These are phyloP conservation scores for Telfairia occidentalis DNA, from an alignment of 331 rosid species.

Conservation along the genomic window DNA sequence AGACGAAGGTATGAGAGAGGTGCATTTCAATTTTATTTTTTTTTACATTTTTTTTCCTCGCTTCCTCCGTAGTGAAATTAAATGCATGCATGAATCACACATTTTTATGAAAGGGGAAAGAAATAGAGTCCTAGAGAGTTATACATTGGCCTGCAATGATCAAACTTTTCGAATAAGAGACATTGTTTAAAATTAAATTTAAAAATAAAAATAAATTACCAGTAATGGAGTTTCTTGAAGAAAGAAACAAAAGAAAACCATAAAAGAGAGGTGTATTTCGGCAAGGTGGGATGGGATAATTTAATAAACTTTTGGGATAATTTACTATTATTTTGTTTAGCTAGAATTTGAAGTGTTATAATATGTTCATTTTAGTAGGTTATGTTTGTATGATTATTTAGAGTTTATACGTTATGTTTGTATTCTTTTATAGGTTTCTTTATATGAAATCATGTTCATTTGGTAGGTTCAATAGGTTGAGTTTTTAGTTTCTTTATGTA, in stretches of 20 bases:
- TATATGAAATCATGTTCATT: too few species aligned
- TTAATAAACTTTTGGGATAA: too few species aligned
- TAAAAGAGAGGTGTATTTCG: slow-evolving; percentile 18
- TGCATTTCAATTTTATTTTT: too few species aligned
- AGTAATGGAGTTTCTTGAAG: slow-evolving; percentile 27
- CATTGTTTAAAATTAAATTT: neutral
- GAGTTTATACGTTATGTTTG: too few species aligned
- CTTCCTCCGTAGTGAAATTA: slow-evolving; percentile 27
- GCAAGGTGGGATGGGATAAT: slow-evolving; percentile 15
- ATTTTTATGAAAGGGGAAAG: slow-evolving; percentile 4
- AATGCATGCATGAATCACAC: slow-evolving; percentile 24
- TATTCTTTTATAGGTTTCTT: too few species aligned
- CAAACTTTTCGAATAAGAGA: slow-evolving; percentile 32
- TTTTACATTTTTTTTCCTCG: neutral
- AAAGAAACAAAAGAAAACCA: slow-evolving; percentile 26
- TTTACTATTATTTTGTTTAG: too few species aligned
- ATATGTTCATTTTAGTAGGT: too few species aligned
- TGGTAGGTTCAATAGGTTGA: too few species aligned
- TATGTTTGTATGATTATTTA: too few species aligned
- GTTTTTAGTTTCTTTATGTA: too few species aligned
- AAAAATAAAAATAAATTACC: neutral
- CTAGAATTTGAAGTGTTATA: too few species aligned
- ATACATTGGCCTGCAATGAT: slow-evolving; percentile 17
- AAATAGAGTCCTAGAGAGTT: neutral
- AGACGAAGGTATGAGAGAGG: too few species aligned